Conservation (phyloP, 1,284 basidiomycete genomes). For the Cutaneotrichosporon sp. region DNA sequence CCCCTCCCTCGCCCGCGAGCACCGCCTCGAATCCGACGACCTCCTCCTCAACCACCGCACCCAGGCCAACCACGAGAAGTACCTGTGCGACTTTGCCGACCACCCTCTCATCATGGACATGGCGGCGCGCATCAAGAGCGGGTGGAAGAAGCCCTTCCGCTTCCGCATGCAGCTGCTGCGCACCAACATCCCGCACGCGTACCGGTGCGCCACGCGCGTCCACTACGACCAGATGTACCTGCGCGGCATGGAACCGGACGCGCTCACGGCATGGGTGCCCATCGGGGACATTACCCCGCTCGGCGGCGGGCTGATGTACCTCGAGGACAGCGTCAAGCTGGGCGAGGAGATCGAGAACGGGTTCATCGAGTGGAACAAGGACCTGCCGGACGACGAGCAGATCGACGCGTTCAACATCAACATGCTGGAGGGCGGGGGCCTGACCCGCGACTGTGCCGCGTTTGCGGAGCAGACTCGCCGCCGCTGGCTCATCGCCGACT, state of each 20-base stretch:
- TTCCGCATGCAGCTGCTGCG: conserved; percentile 24
- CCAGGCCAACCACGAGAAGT: conserved; percentile 11
- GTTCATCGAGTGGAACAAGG: conserved; percentile 21
- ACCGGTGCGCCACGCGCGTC: conserved; percentile 14
- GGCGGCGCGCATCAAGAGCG: conserved; percentile 13
- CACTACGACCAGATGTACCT: conserved; percentile 28
- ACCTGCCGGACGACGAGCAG: conserved; percentile 27
- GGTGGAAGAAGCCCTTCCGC: conserved; percentile 18
- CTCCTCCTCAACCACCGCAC: conserved; percentile 11
- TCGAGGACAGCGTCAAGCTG: conserved; percentile 29
- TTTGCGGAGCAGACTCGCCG: conserved; percentile 16
- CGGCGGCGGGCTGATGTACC: conserved; percentile 36
- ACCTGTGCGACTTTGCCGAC: conserved; percentile 16
- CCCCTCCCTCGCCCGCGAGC: not conserved
- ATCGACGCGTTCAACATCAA: conserved; percentile 35
- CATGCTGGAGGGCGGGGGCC: conserved; percentile 22
- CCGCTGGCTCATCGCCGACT: conserved; percentile 26
- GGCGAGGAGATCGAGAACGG: conserved; percentile 31
- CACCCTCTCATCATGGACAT: conserved; percentile 13
- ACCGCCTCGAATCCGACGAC: conserved; percentile 17
- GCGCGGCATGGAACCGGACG: conserved; percentile 17
- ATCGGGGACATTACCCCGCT: conserved; percentile 31
- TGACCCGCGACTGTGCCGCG: conserved; percentile 16
- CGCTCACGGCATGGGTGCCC: conserved; percentile 38
- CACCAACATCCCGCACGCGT: conserved; percentile 24